A percentile compares a stretch with the other conserved stretches of the same genome.
Conservation (phyloP, 208 protist genomes). For the Angomonas ambiguus region DNA sequence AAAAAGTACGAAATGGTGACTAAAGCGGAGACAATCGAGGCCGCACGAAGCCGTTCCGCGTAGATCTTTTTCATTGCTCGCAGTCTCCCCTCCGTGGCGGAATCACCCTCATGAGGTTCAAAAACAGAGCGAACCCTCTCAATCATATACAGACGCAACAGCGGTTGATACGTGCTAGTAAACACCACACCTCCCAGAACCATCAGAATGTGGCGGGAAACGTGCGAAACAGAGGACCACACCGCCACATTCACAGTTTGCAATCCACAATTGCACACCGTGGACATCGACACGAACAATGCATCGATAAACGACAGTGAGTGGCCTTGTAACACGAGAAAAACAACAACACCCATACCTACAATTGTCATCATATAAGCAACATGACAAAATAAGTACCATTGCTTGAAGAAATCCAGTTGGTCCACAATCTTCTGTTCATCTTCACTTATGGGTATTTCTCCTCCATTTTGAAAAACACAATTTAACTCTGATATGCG, state of each 20-base stretch:
- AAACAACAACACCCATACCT: constrained; percentile 22
- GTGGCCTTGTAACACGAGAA: constrained; percentile 24
- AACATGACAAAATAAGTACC: constrained; percentile 59
- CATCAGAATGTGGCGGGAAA: constrained; percentile 53
- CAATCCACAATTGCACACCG: constrained; percentile 73
- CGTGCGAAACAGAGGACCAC: constrained; percentile 30
- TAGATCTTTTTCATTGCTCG: constrained; percentile 33
- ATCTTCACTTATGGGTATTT: neutral
- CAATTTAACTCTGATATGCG: neutral
- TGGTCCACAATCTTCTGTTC: constrained; percentile 30
- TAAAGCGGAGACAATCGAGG: constrained; percentile 40
- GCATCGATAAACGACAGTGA: constrained; percentile 34
- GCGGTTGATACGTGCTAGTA: constrained; percentile 61
- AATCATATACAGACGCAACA: constrained; percentile 63
- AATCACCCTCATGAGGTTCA: constrained; percentile 25
- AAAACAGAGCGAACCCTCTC: constrained; percentile 41
- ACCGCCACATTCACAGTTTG: constrained; percentile 52
- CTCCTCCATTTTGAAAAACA: neutral
- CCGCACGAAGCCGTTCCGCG: constrained; percentile 40
- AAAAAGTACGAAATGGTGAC: constrained; percentile 48
- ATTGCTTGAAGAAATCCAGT: constrained; percentile 66
- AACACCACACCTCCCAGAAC: constrained; percentile 59
- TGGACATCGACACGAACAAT: constrained; percentile 60
- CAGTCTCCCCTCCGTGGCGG: constrained; percentile 29
- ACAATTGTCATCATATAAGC: constrained; percentile 37